Percentiles rank a stretch among this genome's conserved stretches.
These are phyloP conservation scores for Globisporangium recalcitrans DNA, from an alignment of 352 stramenopile species.

Conservation along the genomic window DNA sequence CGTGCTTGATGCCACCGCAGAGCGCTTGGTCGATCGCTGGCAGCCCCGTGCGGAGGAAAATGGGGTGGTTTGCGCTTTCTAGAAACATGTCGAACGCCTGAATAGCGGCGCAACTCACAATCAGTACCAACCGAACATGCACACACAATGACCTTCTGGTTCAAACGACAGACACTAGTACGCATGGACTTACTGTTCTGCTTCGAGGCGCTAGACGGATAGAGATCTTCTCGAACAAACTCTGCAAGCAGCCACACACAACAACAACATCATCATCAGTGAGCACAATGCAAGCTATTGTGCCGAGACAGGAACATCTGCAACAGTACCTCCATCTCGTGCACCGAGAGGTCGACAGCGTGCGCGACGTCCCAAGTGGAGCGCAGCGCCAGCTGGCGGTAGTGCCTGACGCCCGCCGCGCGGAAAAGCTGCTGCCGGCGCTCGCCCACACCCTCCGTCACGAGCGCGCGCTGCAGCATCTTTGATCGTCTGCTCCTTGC, in stretches of 20 bases:
- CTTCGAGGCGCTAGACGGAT: slow-evolving; percentile 41
- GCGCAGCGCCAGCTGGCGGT: slow-evolving; percentile 46
- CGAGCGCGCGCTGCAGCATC: slow-evolving; percentile 62
- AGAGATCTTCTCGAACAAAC: slow-evolving; percentile 53
- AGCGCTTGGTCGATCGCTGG: slow-evolving; percentile 54
- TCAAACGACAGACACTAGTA: not conserved
- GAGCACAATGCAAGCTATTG: too few relatives aligned
- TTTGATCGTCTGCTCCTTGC: not conserved
- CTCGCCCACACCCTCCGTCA: slow-evolving; percentile 48
- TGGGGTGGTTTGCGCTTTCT: slow-evolving; percentile 58
- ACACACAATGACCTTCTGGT: not conserved
- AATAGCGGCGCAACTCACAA: too few relatives aligned
- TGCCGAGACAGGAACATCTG: not conserved
- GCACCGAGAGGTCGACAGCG: slow-evolving; percentile 56
- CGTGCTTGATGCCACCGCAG: slow-evolving; percentile 50
- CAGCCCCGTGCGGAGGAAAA: slow-evolving; percentile 59
- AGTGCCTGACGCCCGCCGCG: slow-evolving; percentile 45
- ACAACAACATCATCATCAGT: not conserved
- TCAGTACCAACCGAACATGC: not conserved
- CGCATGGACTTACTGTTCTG: slow-evolving; percentile 27
- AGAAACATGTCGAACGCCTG: slow-evolving; percentile 81
- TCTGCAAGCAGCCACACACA: slow-evolving; percentile 20
- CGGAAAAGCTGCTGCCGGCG: slow-evolving; percentile 35
- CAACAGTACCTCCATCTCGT: slow-evolving; percentile 40
- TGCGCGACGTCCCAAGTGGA: slow-evolving; percentile 62